phyloP scores from a whole-genome alignment of 148 eudicot genomes.

The Rhododendron simsii region DNA sequence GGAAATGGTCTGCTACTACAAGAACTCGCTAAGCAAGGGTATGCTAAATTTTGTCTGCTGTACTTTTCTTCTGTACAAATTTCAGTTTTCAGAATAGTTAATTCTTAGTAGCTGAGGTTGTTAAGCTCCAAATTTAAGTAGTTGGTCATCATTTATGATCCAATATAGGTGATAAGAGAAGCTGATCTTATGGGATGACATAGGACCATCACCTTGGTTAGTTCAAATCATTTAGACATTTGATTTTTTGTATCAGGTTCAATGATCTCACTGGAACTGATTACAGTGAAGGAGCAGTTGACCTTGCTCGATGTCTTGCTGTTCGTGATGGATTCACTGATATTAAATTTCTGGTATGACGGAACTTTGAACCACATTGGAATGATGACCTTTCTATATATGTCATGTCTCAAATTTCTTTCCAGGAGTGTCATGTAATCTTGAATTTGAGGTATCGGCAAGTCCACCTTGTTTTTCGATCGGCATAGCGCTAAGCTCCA shows the following conservation, averaged over 20 bases:
- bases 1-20: constrained; percentile 98
- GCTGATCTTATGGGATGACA: not conserved
- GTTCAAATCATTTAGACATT: not conserved
- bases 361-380: not conserved
- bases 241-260: constrained; percentile 53
- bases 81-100: not conserved
- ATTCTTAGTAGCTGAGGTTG: not conserved
- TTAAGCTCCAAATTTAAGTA: not conserved
- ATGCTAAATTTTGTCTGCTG: constrained; percentile 5
- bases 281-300: constrained; percentile 92
- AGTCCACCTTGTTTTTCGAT: not conserved
- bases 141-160: not conserved
- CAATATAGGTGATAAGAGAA: not conserved
- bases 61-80: not conserved
- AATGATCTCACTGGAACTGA: constrained; percentile 90
- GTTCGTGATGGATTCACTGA: constrained; percentile 68
- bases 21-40: constrained; percentile 96
- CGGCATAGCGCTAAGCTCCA: not conserved
- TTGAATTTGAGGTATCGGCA: not conserved
- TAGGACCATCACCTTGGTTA: not conserved
- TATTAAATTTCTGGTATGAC: constrained; percentile 69
- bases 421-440: not conserved
- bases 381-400: not conserved
- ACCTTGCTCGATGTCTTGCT: constrained; percentile 91
- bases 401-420: not conserved